Evolutionary conservation across 306 rosid genomes (phyloP), one percentile per base, ranked within the genome.

Genomic region (Oxytropis ochrocephala): DNA sequence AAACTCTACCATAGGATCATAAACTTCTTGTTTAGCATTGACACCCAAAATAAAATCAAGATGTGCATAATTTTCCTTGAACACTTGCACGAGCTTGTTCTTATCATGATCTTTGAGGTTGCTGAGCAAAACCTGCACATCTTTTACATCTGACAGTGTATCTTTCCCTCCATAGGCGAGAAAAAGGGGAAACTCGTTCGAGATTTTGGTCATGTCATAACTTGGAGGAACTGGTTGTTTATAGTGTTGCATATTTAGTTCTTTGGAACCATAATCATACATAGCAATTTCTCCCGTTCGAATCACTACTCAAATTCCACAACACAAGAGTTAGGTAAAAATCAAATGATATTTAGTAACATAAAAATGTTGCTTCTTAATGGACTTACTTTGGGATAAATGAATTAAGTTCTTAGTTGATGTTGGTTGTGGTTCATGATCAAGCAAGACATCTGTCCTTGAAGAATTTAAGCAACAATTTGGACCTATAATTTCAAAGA

Each of bases 361-460:
- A 35, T 0, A 35, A 57, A 36, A 63, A 5, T n/a, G n/a, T n/a
- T n/a, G n/a, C n/a, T n/a, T n/a, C n/a, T n/a, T n/a, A n/a, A n/a
- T n/a, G 51, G 33, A 47, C 92, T 65, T 85, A 90, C 97, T 86
- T 69, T 93, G 97, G 60, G 96, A 59, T 8, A 90, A 66, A 79
- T 90, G 97, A 68, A 93, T 77, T 89, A 93, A 66, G 74, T 86
- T 88, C 78, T 85, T 90, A 0, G 96, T 90, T 42, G 98, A 77
- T n/a, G 97, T 70, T 64, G 96, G 76, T 64, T 90, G 90, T 65
- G 96, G 89, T 67, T 87, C 96, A 64, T 79, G 75, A 6, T 75
- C 70, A 50, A 90, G 87, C 17, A 69, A 79, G 6, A 54, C 24
- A 30, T 84, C 85, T 18, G 69, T 55, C 36, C 69, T 75, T 3